Evolutionary conservation across 2,329 filamentous ascomycete genomes (phyloP), one percentile per base, ranked within the genome.

Genomic region (Aspergillus quadrilineatus): DNA sequence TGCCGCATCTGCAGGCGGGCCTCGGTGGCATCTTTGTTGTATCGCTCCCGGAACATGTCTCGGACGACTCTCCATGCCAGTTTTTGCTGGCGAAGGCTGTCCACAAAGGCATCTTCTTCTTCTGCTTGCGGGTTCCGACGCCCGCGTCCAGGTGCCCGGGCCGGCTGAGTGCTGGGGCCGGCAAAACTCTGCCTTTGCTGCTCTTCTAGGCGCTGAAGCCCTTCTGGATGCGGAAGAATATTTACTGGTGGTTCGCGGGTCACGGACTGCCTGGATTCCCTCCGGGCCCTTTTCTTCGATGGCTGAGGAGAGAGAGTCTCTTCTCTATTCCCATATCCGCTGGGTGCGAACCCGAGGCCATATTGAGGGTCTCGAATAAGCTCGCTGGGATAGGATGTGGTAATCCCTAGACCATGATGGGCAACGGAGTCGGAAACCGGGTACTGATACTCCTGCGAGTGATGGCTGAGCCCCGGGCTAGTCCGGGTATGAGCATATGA

Each of bases 1-100:
- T 75, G 67, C 32, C 75, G 71, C 75, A 77, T 77, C 62, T 77
- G 75, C 56, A 77, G 64, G 32, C 73, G 66, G 4, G 75, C 73
- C 57, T 75, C 69, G 22, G 70, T 67, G 6, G 69, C 70, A 60
- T 75, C 71, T 54, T 72, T 74, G 17, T 72, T 61, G 60, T 74
- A 77, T 17, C 57, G 65, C 44, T 71, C 66, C 7, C 66, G 68
- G 52, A 73, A 75, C 61, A 66, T 69, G 46, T 71, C 67, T 3
- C 73, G 68, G 32, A 77, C 66, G 8, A 68, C 62, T 53, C 68
- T 76, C 75, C 75, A 77, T 9, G 75, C 65, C 3, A 70, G 46
- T 45, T 71, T 70, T 53, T 73, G 66, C 32, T 73, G 64, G 2
- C 73, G 70, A 28, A 77, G 65, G 3, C 65, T 60, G 52, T 75